phyloP scores from a whole-genome alignment of 1,284 basidiomycete genomes.

The Takashimella koratensis region DNA sequence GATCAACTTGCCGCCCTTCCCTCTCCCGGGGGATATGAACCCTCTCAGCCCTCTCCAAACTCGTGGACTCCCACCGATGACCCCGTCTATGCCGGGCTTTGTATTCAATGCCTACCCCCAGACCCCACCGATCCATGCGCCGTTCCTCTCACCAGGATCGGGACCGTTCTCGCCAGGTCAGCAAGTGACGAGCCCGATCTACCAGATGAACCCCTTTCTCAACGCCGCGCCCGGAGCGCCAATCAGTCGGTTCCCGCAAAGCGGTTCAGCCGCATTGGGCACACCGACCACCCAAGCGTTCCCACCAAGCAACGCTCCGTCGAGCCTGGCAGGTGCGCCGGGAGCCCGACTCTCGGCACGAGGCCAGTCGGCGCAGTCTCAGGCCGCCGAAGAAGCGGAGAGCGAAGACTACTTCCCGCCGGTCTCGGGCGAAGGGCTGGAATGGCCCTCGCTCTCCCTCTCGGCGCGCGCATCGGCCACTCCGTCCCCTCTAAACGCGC shows the following conservation, averaged over 20 bases:
- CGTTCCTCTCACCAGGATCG: constrained; percentile 39
- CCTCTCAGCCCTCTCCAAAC: constrained; percentile 42
- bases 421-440: background rate
- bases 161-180: constrained; percentile 49
- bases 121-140: constrained; percentile 44
- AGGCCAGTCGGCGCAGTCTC: constrained; percentile 1
- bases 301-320: constrained; percentile 24
- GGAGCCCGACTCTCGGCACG: constrained; percentile 9
- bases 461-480: background rate
- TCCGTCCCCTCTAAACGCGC: constrained; percentile 20
- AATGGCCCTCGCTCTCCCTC: background rate
- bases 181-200: constrained; percentile 40
- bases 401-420: constrained; percentile 36
- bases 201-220: constrained; percentile 42
- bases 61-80: constrained; percentile 48
- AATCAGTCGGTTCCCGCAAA: constrained; percentile 25
- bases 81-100: constrained; percentile 50
- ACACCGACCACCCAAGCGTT: constrained; percentile 45
- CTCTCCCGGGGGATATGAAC: constrained; percentile 28
- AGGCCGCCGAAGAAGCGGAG: constrained; percentile 2
- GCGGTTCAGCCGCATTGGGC: constrained; percentile 36
- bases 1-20: constrained; percentile 41
- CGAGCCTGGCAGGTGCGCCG: constrained; percentile 19
- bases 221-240: constrained; percentile 50
- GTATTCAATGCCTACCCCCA: constrained; percentile 48